Conservation (phyloP, 2,329 filamentous ascomycete genomes). For the Arthroderma uncinatum region DNA sequence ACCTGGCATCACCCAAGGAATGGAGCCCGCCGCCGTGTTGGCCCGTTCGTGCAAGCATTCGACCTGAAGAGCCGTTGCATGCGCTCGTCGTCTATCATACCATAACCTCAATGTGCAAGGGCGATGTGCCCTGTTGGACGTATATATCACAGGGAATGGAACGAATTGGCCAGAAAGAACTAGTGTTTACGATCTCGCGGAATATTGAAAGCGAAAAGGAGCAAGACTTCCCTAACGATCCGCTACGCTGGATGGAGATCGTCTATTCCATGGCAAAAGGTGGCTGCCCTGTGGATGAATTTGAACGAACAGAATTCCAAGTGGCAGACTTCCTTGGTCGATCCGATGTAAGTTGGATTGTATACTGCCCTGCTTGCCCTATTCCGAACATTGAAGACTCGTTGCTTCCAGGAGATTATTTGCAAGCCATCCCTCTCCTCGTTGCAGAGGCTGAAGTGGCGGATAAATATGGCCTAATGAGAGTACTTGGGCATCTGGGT, state of each 20-base stretch:
- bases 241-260: conserved; percentile 9
- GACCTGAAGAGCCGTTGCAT: conserved; percentile 5
- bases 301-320: conserved; percentile 11
- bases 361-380: conserved; percentile 8
- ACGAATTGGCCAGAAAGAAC: conserved; percentile 9
- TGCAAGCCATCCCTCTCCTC: conserved; percentile 10
- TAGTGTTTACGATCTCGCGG: conserved; percentile 10
- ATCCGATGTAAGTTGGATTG: conserved; percentile 8
- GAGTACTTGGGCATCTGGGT: conserved; percentile 12
- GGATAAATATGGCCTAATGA: conserved; percentile 9
- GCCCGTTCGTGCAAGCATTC: conserved; percentile 4
- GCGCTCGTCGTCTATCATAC: conserved; percentile 9
- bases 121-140: conserved; percentile 11
- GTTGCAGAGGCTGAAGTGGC: conserved; percentile 8
- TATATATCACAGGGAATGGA: conserved; percentile 11
- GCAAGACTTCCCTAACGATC: conserved; percentile 7
- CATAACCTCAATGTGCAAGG: conserved; percentile 7
- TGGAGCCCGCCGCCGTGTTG: neutral
- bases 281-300: conserved; percentile 7
- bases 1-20: neutral
- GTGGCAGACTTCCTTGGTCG: conserved; percentile 8
- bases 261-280: conserved; percentile 9
- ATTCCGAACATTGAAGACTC: conserved; percentile 9
- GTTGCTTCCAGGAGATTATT: conserved; percentile 8
- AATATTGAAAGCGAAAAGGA: conserved; percentile 4